Conservation (phyloP, 164 flowering plant genomes). For the Brasenia schreberi region DNA sequence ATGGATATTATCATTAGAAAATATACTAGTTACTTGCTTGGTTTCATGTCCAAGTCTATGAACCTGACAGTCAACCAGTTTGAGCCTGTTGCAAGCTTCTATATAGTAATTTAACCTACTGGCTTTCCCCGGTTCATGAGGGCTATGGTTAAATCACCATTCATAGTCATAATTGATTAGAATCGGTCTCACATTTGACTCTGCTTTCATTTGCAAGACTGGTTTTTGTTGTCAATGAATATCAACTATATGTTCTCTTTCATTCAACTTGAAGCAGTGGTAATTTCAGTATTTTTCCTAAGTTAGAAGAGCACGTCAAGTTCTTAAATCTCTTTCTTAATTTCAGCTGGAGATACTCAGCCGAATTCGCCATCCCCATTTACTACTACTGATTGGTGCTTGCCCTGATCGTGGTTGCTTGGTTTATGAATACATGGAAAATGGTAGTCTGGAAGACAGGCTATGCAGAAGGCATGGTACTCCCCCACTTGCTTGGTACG, state of each 20-base stretch:
- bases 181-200: too few relatives aligned
- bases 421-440: too few relatives aligned
- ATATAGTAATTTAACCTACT: not conserved
- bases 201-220: too few relatives aligned
- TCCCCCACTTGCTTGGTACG: conserved; percentile 71
- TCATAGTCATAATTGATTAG: too few relatives aligned
- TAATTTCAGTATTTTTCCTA: not conserved
- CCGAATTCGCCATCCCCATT: too few relatives aligned
- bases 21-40: not conserved
- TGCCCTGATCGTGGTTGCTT: too few relatives aligned
- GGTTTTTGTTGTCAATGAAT: too few relatives aligned
- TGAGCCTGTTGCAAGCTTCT: not conserved
- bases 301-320: conserved; percentile 43
- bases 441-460: conserved; percentile 43
- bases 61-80: not conserved
- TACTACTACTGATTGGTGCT: too few relatives aligned
- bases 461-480: conserved; percentile 28
- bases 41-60: not conserved
- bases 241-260: not conserved
- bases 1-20: not conserved
- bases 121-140: too few relatives aligned
- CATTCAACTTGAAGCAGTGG: not conserved
- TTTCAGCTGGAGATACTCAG: conserved; percentile 36
- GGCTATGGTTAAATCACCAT: too few relatives aligned
- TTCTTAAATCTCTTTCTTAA: conserved; percentile 66